Base-by-base conservation (phyloP, 805 yeast genomes). In the Cyberlindnera maritima region DNA sequence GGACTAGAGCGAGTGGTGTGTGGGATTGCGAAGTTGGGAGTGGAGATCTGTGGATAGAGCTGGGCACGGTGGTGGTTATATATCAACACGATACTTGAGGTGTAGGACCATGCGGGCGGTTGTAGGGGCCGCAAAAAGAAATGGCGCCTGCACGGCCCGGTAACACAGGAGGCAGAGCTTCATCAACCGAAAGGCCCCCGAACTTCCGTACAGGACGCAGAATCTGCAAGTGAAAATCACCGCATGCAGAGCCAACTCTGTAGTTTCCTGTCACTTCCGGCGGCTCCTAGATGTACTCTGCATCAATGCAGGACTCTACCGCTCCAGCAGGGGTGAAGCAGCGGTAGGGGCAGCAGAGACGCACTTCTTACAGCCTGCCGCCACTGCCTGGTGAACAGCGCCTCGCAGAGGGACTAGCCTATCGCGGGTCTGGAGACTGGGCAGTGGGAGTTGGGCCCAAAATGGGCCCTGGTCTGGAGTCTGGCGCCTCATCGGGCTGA, bases 141-240 rank as follows among this genome's bases (percentile, higher is more conserved):
- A 47, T n/a, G 23, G 28, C 15, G 25, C 17, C 15, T n/a, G 37
- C 46, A 41, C 20, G 40, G 40, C 46, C 46, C 18, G 35, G 39
- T 33, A 18, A 33, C 40, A 26, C n/a, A 26, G 17, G 18, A 15
- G 40, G 31, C 21, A 26, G 33, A 37, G 43, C 31, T 33, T 14
- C 38, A 23, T 41, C 49, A 31, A 25, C 34, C 32, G 39, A 33
- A 31, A 31, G 31, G 42, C 47, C 31, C 49, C 32, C 29, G 29
- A 40, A 39, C 36, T 43, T 36, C 44, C 36, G 37, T 41, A 34
- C 39, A 31, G 33, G 12, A 29, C n/a, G 41, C 39, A 36, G 32
- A 34, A 25, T 4, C 29, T 49, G 52, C 49, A 36, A 49, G 52
- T 37, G 52, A 49, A 49, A 49, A 44, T 45, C 47, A 21, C 34